These are phyloP conservation scores for Pichia scutulata DNA, from an alignment of 805 yeast genomes.

Conservation along the genomic window DNA sequence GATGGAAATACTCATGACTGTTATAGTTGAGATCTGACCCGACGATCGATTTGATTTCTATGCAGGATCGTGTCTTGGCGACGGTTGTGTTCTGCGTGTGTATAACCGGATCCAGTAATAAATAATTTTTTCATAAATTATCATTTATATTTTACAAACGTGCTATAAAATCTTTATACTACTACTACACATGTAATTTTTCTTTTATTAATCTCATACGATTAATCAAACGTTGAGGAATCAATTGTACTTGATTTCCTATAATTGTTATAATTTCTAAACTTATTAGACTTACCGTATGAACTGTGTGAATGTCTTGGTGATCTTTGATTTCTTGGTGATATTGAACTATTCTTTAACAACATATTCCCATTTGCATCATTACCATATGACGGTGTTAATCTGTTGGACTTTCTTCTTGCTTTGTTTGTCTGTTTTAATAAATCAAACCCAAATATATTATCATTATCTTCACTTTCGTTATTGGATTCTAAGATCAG, in stretches of 20 bases:
- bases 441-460: slow-evolving; percentile 39
- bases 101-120: no score
- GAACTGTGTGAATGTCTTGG: slow-evolving; percentile 13
- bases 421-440: slow-evolving; percentile 31
- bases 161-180: no score
- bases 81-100: no score
- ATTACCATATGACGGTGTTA: slow-evolving; percentile 15
- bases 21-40: no score
- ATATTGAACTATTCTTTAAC: slow-evolving; percentile 19
- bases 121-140: no score
- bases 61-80: no score
- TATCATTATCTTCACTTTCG: slow-evolving; percentile 30
- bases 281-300: neutral
- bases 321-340: slow-evolving; percentile 22
- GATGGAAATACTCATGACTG: no score
- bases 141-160: no score
- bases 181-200: neutral
- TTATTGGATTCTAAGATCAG: neutral
- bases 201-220: neutral
- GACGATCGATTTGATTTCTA: no score
- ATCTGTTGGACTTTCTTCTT: slow-evolving; percentile 26
- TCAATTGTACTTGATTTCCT: neutral
- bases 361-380: slow-evolving; percentile 11
- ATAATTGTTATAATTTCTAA: neutral
- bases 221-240: neutral